phyloP scores from a whole-genome alignment of 495 filamentous ascomycete species.

The Penicillium desertorum region DNA sequence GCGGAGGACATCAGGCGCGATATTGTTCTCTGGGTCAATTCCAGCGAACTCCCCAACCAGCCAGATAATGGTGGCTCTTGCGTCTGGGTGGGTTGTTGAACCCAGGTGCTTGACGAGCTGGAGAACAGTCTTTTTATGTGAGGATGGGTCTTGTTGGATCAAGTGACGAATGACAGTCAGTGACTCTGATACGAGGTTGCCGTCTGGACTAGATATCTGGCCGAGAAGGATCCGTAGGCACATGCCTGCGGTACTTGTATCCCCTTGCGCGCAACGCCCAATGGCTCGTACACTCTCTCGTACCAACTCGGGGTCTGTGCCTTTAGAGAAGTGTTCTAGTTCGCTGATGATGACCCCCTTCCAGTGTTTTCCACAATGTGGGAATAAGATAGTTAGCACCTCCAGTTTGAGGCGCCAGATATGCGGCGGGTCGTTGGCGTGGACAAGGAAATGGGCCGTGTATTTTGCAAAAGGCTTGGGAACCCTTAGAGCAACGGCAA shows the following conservation, averaged over 20 bases:
- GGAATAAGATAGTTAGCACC: slow-evolving; percentile 83
- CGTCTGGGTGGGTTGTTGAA: slow-evolving; percentile 75
- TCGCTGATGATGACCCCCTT: slow-evolving; percentile 88
- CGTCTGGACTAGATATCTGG: slow-evolving; percentile 81
- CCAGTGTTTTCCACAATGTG: slow-evolving; percentile 68
- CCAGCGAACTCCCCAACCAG: slow-evolving; percentile 93
- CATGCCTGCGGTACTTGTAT: slow-evolving; percentile 63
- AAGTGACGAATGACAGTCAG: slow-evolving; percentile 92
- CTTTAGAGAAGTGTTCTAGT: slow-evolving; percentile 84
- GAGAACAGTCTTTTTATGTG: slow-evolving; percentile 78
- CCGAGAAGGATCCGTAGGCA: slow-evolving; percentile 79
- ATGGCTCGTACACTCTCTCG: slow-evolving; percentile 88
- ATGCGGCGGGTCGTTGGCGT: slow-evolving; percentile 73
- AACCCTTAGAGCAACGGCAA: slow-evolving; percentile 72
- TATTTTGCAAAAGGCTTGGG: slow-evolving; percentile 80
- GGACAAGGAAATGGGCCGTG: slow-evolving; percentile 81
- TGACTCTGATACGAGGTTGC: slow-evolving; percentile 83
- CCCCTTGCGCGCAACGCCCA: slow-evolving; percentile 84
- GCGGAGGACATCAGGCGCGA: slow-evolving; percentile 90
- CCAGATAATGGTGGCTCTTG: slow-evolving; percentile 93
- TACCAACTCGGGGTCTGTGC: slow-evolving; percentile 72
- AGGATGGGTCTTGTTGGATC: slow-evolving; percentile 82
- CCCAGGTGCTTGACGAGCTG: slow-evolving; percentile 91
- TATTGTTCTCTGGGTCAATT: slow-evolving; percentile 72
- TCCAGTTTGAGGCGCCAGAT: slow-evolving; percentile 92